phyloP scores from a whole-genome alignment of 805 yeast genomes.

The Zygoascus biomembranicola region DNA sequence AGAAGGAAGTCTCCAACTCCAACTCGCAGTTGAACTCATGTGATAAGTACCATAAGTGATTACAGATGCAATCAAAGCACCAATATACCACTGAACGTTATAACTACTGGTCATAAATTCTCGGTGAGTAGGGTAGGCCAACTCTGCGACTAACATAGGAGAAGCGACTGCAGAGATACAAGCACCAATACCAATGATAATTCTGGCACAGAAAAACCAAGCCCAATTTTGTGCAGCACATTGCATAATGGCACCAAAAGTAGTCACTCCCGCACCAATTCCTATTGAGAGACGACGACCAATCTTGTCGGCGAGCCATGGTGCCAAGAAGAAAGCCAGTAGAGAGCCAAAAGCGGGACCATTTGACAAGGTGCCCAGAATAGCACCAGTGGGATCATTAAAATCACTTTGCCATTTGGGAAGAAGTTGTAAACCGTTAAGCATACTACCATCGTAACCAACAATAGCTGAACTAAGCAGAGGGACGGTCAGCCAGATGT shows the following conservation, averaged over 20 bases:
- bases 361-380: slow-evolving; percentile 6
- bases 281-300: slow-evolving; percentile 59
- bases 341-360: slow-evolving; percentile 20
- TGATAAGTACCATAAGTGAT: slow-evolving; percentile 56
- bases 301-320: slow-evolving; percentile 45
- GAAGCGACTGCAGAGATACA: slow-evolving; percentile 57
- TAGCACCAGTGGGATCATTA: slow-evolving; percentile 9
- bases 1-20: slow-evolving; percentile 70
- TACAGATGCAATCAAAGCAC: slow-evolving; percentile 72
- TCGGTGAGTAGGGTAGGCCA: slow-evolving; percentile 54
- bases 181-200: slow-evolving; percentile 64
- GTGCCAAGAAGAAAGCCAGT: slow-evolving; percentile 31
- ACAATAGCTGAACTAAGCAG: slow-evolving; percentile 4
- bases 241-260: slow-evolving; percentile 50
- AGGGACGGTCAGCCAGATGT: slow-evolving; percentile 1
- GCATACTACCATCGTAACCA: slow-evolving; percentile 12
- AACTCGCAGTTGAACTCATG: slow-evolving; percentile 14
- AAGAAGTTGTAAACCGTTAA: slow-evolving; percentile 19
- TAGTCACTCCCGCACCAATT: slow-evolving; percentile 45
- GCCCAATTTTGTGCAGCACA: slow-evolving; percentile 37
- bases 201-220: slow-evolving; percentile 64
- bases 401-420: slow-evolving; percentile 9
- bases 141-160: slow-evolving; percentile 72
- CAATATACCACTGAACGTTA: slow-evolving; percentile 64
- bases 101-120: slow-evolving; percentile 50